Conservation (phyloP, 768 basidiomycete species). For the Leccinum obscurum region DNA sequence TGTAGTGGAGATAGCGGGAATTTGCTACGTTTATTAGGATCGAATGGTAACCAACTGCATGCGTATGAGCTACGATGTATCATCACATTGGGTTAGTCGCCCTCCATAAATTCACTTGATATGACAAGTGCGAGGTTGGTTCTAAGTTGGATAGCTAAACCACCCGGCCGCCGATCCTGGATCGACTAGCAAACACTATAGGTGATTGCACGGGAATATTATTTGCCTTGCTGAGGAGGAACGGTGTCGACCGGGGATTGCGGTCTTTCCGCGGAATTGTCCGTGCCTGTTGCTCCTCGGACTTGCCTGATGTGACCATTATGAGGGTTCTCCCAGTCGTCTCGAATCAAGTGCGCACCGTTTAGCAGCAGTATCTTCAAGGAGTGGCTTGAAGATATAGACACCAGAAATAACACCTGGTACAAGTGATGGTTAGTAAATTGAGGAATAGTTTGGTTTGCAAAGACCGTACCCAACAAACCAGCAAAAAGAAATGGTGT, state of each 20-base stretch:
- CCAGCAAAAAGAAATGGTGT: constrained; percentile 57
- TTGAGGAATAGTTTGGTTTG: background rate
- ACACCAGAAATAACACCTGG: constrained; percentile 62
- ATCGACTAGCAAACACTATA: background rate
- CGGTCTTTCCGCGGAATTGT: constrained; percentile 4
- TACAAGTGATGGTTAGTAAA: constrained; percentile 4
- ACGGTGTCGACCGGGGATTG: background rate
- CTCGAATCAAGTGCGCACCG: constrained; percentile 13
- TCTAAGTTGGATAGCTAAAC: background rate
- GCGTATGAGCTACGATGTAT: constrained; percentile 13
- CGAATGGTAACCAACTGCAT: constrained; percentile 9
- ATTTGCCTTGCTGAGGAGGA: constrained; percentile 13
- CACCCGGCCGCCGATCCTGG: background rate
- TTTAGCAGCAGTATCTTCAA: constrained; percentile 22
- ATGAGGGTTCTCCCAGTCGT: constrained; percentile 1
- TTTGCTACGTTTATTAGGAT: constrained; percentile 24
- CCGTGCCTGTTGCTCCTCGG: background rate
- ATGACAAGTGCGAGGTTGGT: background rate
- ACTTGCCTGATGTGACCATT: constrained; percentile 13
- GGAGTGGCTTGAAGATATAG: constrained; percentile 62
- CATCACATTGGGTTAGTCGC: constrained; percentile 12
- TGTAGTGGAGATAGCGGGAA: constrained; percentile 33
- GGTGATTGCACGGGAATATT: background rate
- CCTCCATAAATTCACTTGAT: constrained; percentile 5
- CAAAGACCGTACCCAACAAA: constrained; percentile 46